Conservation (phyloP, 352 stramenopile genomes). For the Globisporangium parvum region DNA sequence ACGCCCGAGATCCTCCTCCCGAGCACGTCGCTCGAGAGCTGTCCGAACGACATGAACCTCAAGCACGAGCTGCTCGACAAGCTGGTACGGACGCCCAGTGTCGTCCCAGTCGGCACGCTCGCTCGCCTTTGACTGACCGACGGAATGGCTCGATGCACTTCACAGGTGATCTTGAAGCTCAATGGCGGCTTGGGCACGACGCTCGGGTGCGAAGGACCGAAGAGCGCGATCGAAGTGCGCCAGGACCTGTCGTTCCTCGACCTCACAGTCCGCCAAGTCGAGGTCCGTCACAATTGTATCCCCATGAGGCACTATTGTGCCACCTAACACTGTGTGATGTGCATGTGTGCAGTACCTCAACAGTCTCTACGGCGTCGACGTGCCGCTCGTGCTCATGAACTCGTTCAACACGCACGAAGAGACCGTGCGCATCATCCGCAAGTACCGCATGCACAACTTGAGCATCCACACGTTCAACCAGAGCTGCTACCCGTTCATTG, state of each 20-base stretch:
- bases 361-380: constrained; percentile 90
- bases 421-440: constrained; percentile 95
- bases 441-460: constrained; percentile 96
- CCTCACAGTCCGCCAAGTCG: constrained; percentile 97
- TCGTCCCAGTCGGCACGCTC: background rate
- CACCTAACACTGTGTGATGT: background rate
- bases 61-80: constrained; percentile 93
- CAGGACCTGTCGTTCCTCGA: constrained; percentile 96
- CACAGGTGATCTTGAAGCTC: constrained; percentile 94
- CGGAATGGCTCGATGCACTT: background rate
- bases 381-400: constrained; percentile 99
- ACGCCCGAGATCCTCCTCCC: constrained; percentile 65
- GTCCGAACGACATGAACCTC: constrained; percentile 89
- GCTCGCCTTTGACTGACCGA: constrained; percentile 1
- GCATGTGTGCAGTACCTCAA: constrained; percentile 72
- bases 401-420: constrained; percentile 99
- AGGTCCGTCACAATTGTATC: constrained; percentile 35
- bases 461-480: constrained; percentile 94
- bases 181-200: constrained; percentile 99
- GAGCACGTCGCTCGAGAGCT: constrained; percentile 75
- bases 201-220: constrained; percentile 93
- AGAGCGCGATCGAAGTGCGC: constrained; percentile 92
- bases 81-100: constrained; percentile 56
- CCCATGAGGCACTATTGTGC: background rate
- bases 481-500: constrained; percentile 89